These are phyloP conservation scores for Raffaelea arxii DNA, from an alignment of 2,329 filamentous ascomycete genomes.

Conservation along the genomic window DNA sequence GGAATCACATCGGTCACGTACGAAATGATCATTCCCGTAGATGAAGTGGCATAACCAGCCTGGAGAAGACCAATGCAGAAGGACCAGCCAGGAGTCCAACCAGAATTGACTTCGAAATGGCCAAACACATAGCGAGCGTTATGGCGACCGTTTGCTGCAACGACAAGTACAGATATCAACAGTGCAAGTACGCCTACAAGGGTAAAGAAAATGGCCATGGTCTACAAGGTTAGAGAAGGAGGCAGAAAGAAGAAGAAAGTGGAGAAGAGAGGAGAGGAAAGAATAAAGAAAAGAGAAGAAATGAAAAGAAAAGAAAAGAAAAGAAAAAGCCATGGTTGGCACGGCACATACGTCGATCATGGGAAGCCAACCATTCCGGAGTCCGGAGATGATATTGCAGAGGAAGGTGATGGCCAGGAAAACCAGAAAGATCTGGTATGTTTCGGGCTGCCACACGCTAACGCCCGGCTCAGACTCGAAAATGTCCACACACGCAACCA, in stretches of 20 bases:
- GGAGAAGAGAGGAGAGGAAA: background rate
- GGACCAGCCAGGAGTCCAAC: conserved; percentile 63
- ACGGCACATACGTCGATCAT: no score
- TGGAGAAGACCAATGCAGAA: conserved; percentile 65
- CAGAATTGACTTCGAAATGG: conserved; percentile 58
- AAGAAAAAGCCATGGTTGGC: no score
- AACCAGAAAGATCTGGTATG: no score
- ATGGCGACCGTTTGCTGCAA: conserved; percentile 60
- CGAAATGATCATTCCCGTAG: conserved; percentile 73
- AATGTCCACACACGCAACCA: no score
- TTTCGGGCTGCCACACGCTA: no score
- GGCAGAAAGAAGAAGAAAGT: background rate
- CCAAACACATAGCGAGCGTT: conserved; percentile 54
- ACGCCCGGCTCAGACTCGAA: no score
- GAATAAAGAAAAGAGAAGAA: background rate
- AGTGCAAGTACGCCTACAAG: conserved; percentile 61
- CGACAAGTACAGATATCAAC: conserved; percentile 48
- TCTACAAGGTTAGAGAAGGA: conserved; percentile 30
- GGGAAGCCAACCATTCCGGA: no score
- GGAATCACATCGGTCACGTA: conserved; percentile 28
- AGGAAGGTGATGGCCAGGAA: no score
- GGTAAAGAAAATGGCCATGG: conserved; percentile 67
- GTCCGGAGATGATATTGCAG: no score
- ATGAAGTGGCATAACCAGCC: conserved; percentile 64
- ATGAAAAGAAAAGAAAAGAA: no score